Conservation (phyloP, 208 protist species). For the Strigomonas culicis region DNA sequence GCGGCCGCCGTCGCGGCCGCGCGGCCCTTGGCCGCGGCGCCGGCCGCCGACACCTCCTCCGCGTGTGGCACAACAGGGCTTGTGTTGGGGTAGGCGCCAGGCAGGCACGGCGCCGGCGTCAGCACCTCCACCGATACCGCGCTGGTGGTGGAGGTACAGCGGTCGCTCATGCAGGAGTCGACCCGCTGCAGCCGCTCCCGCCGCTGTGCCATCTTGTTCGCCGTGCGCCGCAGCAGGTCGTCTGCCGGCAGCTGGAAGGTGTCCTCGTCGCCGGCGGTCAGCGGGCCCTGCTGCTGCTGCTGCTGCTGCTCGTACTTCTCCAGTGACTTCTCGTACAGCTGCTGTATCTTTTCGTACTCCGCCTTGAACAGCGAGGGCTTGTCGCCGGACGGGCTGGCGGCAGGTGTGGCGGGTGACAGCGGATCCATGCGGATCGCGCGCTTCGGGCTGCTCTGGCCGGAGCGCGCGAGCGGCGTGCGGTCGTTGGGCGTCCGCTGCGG, state of each 20-base stretch:
- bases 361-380: background rate
- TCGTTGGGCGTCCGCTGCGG: background rate
- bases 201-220: constrained; percentile 27
- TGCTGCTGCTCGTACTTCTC: constrained; percentile 1
- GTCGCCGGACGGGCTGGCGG: background rate
- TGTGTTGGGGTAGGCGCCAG: constrained; percentile 2
- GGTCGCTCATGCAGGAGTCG: constrained; percentile 8
- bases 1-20: background rate
- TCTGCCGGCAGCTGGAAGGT: constrained; percentile 14
- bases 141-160: background rate
- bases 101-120: background rate
- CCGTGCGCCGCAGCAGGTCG: constrained; percentile 17
- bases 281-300: background rate
- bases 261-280: background rate
- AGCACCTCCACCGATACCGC: background rate
- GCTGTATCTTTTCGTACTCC: background rate
- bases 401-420: background rate
- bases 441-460: background rate
- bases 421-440: background rate
- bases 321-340: background rate
- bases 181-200: constrained; percentile 34
- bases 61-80: background rate
- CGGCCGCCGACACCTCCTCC: background rate
- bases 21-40: background rate
- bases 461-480: background rate